These are phyloP conservation scores for Stramenopiles sp. DNA, from an alignment of 352 stramenopile genomes.

Conservation along the genomic window DNA sequence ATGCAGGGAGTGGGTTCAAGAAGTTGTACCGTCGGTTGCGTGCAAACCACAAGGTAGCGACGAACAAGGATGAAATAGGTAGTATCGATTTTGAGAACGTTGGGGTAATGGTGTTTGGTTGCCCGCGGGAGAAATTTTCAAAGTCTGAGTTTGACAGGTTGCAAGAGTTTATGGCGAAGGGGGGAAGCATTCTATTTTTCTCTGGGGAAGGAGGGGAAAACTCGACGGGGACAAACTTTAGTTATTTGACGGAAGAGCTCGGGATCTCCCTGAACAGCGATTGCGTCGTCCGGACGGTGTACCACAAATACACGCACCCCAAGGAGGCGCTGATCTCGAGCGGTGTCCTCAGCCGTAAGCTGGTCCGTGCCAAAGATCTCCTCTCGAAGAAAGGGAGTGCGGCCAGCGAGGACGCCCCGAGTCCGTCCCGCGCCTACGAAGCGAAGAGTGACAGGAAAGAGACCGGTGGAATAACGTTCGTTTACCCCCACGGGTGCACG, in stretches of 20 bases:
- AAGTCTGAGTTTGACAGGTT: slow-evolving; percentile 52
- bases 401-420: slow-evolving; percentile 10
- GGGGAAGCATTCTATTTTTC: slow-evolving; percentile 70
- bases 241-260: slow-evolving; percentile 75
- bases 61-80: slow-evolving; percentile 81
- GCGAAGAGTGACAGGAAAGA: slow-evolving; percentile 30
- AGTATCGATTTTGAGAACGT: slow-evolving; percentile 59
- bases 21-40: slow-evolving; percentile 72
- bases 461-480: slow-evolving; percentile 66
- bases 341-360: slow-evolving; percentile 72
- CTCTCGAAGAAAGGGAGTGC: not conserved
- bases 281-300: slow-evolving; percentile 67
- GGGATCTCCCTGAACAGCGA: slow-evolving; percentile 63
- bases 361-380: slow-evolving; percentile 35
- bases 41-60: slow-evolving; percentile 55
- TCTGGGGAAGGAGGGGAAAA: slow-evolving; percentile 66
- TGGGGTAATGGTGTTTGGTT: slow-evolving; percentile 62
- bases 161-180: slow-evolving; percentile 59
- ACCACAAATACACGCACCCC: slow-evolving; percentile 88
- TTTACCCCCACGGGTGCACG: slow-evolving; percentile 80
- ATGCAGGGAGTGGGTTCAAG: slow-evolving; percentile 69
- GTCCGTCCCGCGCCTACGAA: slow-evolving; percentile 13
- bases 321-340: slow-evolving; percentile 84
- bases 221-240: slow-evolving; percentile 72
- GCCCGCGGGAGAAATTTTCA: slow-evolving; percentile 62